Evolutionary conservation across 345 rosid genomes (phyloP).

Genomic region (Jatropha curcas): DNA sequence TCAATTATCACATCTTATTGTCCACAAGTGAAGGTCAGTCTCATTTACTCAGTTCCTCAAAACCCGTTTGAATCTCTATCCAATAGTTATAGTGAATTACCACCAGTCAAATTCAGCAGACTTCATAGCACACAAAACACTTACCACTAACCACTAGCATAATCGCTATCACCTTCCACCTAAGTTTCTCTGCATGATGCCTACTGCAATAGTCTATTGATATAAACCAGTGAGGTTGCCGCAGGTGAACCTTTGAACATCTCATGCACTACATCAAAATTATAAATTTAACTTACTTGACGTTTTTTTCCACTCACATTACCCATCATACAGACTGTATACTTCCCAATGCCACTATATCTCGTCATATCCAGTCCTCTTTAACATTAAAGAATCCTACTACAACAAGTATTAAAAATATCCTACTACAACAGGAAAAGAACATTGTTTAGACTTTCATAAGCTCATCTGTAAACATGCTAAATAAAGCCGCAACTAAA

Average conservation of each 20-base stretch:
- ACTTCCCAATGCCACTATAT: background rate
- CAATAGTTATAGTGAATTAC: background rate
- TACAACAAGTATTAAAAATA: background rate
- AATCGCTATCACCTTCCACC: background rate
- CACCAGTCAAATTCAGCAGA: background rate
- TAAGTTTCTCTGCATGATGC: background rate
- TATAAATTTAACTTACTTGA: too few species aligned
- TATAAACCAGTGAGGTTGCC: background rate
- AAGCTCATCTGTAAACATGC: background rate
- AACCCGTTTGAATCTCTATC: background rate
- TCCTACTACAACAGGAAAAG: background rate
- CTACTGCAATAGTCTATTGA: background rate
- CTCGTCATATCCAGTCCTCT: background rate
- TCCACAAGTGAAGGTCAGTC: background rate
- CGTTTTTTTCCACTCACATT: background rate
- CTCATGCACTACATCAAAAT: background rate
- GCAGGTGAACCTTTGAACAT: background rate
- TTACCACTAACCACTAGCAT: background rate
- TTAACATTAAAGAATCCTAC: background rate
- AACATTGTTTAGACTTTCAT: background rate
- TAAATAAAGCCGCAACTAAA: background rate
- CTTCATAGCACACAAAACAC: background rate
- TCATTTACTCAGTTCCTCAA: background rate
- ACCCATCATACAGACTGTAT: background rate
- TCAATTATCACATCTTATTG: background rate